Base-by-base conservation (phyloP, 2,329 filamentous ascomycete species). In the Oidium heveae region DNA sequence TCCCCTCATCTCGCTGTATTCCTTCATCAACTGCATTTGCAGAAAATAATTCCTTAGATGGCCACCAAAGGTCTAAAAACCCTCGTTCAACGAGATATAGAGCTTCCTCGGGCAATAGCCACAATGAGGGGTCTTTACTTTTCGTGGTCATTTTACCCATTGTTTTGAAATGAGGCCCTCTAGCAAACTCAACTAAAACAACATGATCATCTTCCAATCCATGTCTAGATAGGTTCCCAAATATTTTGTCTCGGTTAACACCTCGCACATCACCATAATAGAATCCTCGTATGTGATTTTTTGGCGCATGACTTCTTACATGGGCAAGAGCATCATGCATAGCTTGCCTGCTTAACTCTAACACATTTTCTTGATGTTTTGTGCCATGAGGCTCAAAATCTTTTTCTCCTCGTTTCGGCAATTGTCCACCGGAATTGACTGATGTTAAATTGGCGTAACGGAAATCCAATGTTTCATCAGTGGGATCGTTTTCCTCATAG, bases 311-410 rank as follows among this genome's bases (percentile, higher is more conserved):
- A 32, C 82, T 72, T 52, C 89, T 77, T 52, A 84, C 83, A 65
- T 83, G 82, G 53, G 79, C 75, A 55, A 96, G 74, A 2, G 89
- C 88, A 61, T 86, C 80, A 67, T 94, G 84, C 83, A 98, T 91
- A 20, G 88, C 89, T 60, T 76, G 74, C 55, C 89, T 80, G 58
- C 86, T 94, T 50, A 84, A 77, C 63, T 86, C 82, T 53, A 98
- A 79, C 9, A 82, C 77, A 55, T 76, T 74, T 59, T 82, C 79
- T 68, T 98, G 91, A 34, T 84, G 78, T 34, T 77, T 76, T 2
- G 91, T 96, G 51, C 85, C 84, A 68, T 96, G 87, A 32, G 84
- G 81, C 69, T 96, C 91, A 66, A 95, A 98, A 69, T 98, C 91
- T 68, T 98, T 98, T 66, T 94, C 87, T 57, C 91, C 91, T 59